Percentiles rank a stretch among this genome's conserved stretches.
Conservation (phyloP, 208 protist species). For the Zelonia costaricensis region DNA sequence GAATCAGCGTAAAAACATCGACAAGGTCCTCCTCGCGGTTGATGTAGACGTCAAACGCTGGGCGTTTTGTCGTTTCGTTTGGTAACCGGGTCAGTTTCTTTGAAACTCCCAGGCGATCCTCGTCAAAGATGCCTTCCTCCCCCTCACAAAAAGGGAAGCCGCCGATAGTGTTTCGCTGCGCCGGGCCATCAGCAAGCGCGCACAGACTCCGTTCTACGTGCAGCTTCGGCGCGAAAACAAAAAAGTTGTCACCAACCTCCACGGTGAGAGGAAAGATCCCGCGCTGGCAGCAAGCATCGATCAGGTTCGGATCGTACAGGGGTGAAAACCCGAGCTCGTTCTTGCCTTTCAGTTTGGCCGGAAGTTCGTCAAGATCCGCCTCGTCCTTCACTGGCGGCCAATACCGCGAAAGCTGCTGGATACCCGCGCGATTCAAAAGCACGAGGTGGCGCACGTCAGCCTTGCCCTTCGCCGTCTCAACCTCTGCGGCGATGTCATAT, state of each 20-base stretch:
- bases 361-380: conserved; percentile 46
- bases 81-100: conserved; percentile 44
- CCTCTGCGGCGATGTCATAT: conserved; percentile 37
- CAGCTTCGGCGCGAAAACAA: conserved; percentile 72
- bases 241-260: conserved; percentile 23
- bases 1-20: conserved; percentile 63
- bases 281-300: conserved; percentile 68
- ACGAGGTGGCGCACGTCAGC: conserved; percentile 36
- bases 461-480: conserved; percentile 14
- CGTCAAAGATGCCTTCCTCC: conserved; percentile 30
- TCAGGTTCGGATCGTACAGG: conserved; percentile 62
- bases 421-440: conserved; percentile 13
- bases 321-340: conserved; percentile 70
- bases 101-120: conserved; percentile 36
- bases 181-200: conserved; percentile 23
- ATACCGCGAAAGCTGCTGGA: conserved; percentile 33
- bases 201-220: conserved; percentile 55
- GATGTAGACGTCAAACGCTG: conserved; percentile 66
- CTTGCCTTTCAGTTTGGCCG: conserved; percentile 20
- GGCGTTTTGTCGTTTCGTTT: conserved; percentile 16
- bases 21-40: conserved; percentile 68
- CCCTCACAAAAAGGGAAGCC: conserved; percentile 39
- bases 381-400: conserved; percentile 35
- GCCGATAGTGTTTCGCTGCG: conserved; percentile 24
- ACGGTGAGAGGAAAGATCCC: conserved; percentile 78